Evolutionary conservation across 2,329 filamentous ascomycete species (phyloP), one percentile per base, ranked within the genome.

Genomic region (Pleurostoma richardsiae): DNA sequence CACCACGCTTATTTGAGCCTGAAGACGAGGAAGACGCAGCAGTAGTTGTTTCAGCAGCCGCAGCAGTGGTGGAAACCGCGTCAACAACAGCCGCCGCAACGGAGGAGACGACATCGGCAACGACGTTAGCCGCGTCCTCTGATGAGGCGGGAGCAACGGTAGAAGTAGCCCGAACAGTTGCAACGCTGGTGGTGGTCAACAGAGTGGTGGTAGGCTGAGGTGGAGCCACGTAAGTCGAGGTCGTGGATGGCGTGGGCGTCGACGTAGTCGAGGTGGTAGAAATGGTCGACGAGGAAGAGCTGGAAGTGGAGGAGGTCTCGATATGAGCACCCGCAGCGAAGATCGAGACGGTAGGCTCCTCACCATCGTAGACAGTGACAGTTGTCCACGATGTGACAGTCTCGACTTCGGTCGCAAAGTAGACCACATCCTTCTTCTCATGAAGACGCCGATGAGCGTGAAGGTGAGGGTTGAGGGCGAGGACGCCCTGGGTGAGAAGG

Each of bases 1-100:
- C 65, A 65, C 85, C 85, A 61, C 83, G 82, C 79, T 86, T 85
- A 56, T 33, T 41, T 42, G 63, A 61, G 45, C 60, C 61, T 29
- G 56, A 60, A 57, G 60, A 59, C 49, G 52, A 46, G 30, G 51
- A 43, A 36, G 54, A 45, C 19, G 50, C 40, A 41, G 54, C 31
- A 10, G 53, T 41, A 19, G 46, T 49, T 33, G 49, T 44, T 41
- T 56, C 52, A 42, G 52, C 48, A 10, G 47, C 26, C 28, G 51
- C 44, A 27, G 45, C 31, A 28, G 49, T 40, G n/a, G 54, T 31
- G 7, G 52, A 30, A 5, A 45, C 27, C n/a, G 50, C 42, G 30
- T 42, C 42, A 5, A 45, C 27, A n/a, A 49, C 42, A 30, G 44
- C 42, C 33, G 49, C 31, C 26, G 50, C 40, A 11, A 51, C 31